Percentiles rank a stretch among this genome's conserved stretches.
These are phyloP conservation scores for Leonotis leonurus DNA, from an alignment of 257 asterid species.

Conservation along the genomic window DNA sequence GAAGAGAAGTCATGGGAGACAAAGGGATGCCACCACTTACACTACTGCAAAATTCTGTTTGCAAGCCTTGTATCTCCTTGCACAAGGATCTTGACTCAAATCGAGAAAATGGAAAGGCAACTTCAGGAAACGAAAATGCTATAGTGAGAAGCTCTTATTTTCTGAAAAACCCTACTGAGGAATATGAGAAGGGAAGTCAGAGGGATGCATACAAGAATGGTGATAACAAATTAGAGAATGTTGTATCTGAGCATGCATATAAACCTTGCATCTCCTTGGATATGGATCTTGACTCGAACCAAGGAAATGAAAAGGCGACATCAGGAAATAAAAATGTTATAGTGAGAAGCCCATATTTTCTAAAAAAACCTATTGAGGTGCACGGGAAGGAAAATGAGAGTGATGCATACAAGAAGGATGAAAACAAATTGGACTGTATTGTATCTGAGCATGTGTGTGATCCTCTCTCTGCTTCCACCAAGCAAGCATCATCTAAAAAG, in stretches of 20 bases:
- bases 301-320: conserved; percentile 19
- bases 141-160: conserved; percentile 59
- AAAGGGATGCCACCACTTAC: conserved; percentile 18
- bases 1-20: conserved; percentile 16
- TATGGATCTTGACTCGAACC: conserved; percentile 20
- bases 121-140: conserved; percentile 23
- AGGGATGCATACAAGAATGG: conserved; percentile 8
- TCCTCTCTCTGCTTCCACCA: conserved; percentile 15
- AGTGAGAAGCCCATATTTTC: conserved; percentile 55
- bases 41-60: conserved; percentile 29
- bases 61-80: conserved; percentile 54
- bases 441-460: conserved; percentile 5
- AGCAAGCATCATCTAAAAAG: conserved; percentile 19
- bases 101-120: conserved; percentile 22
- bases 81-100: conserved; percentile 40
- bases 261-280: background rate
- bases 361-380: conserved; percentile 28
- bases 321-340: conserved; percentile 25
- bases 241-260: background rate
- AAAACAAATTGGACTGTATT: conserved; percentile 9
- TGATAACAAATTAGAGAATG: conserved; percentile 14
- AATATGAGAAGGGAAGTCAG: conserved; percentile 25
- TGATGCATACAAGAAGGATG: conserved; percentile 12
- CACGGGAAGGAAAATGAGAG: conserved; percentile 23
- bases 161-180: conserved; percentile 30